A percentile compares a stretch with the other conserved stretches of the same genome.
phyloP scores from a whole-genome alignment of 805 yeast species.

The Starmerella vitae region DNA sequence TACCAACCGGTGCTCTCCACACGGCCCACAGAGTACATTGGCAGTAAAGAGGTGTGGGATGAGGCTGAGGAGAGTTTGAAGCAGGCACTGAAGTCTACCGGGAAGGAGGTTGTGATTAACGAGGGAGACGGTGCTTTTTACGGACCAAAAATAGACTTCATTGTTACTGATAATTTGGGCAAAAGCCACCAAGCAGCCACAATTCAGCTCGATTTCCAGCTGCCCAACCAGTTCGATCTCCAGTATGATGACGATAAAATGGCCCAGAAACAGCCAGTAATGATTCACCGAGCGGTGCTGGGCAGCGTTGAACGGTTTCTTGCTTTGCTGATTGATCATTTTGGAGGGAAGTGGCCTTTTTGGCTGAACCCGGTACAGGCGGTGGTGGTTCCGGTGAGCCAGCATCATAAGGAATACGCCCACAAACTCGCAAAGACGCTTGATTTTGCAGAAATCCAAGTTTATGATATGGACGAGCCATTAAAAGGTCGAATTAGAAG shows the following conservation, averaged over 20 bases:
- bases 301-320: constrained; percentile 89
- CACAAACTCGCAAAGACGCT: constrained; percentile 35
- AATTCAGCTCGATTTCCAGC: constrained; percentile 85
- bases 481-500: constrained; percentile 71
- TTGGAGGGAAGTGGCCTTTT: constrained; percentile 91
- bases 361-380: constrained; percentile 94
- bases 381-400: constrained; percentile 57
- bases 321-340: constrained; percentile 82
- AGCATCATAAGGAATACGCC: constrained; percentile 45
- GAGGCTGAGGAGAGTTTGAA: constrained; percentile 60
- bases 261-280: constrained; percentile 55
- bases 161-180: constrained; percentile 63
- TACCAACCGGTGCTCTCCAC: constrained; percentile 68
- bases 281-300: constrained; percentile 90
- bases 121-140: constrained; percentile 91
- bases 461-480: constrained; percentile 63
- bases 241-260: constrained; percentile 41
- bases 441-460: constrained; percentile 57
- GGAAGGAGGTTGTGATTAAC: constrained; percentile 51
- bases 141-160: constrained; percentile 65
- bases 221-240: constrained; percentile 72
- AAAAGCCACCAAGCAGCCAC: constrained; percentile 92
- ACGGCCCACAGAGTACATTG: constrained; percentile 64
- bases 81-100: constrained; percentile 38
- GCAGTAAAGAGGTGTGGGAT: constrained; percentile 66